Evolutionary conservation across 2,329 filamentous ascomycete species (phyloP).

Genomic region (Ophiostoma triangulosporum): DNA sequence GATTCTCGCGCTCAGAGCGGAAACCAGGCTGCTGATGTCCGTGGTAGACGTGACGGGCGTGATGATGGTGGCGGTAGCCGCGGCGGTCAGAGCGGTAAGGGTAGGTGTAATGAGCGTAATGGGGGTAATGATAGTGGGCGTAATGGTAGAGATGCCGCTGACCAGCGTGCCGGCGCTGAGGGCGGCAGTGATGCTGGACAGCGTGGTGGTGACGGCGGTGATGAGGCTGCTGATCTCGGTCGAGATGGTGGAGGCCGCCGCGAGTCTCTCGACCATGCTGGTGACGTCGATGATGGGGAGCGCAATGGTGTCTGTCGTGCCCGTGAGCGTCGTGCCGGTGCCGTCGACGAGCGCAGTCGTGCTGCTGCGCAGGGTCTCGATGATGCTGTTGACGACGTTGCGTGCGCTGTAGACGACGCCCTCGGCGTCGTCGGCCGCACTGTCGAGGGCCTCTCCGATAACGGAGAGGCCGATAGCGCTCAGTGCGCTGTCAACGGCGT

Average conservation of each 20-base stretch:
- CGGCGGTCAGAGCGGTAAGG: too few species aligned
- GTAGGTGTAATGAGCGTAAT: neutral
- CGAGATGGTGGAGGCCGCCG: neutral
- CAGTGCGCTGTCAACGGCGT: neutral
- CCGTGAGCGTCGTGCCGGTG: neutral
- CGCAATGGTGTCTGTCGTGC: neutral
- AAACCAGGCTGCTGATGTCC: neutral
- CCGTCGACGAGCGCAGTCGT: neutral
- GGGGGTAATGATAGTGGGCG: neutral
- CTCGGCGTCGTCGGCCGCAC: neutral
- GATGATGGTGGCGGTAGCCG: neutral
- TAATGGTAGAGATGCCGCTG: neutral
- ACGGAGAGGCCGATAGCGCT: neutral
- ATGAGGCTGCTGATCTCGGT: neutral
- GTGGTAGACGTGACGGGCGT: neutral
- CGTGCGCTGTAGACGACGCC: neutral
- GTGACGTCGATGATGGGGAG: neutral
- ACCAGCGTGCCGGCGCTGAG: neutral
- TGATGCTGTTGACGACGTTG: neutral
- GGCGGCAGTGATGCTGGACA: neutral
- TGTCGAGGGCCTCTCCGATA: neutral
- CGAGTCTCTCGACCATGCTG: neutral
- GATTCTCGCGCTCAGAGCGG: too few species aligned
- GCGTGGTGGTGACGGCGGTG: neutral
- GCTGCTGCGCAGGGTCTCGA: neutral